phyloP scores from a whole-genome alignment of 176 grass and related monocot genomes.

The Typha latifolia region DNA sequence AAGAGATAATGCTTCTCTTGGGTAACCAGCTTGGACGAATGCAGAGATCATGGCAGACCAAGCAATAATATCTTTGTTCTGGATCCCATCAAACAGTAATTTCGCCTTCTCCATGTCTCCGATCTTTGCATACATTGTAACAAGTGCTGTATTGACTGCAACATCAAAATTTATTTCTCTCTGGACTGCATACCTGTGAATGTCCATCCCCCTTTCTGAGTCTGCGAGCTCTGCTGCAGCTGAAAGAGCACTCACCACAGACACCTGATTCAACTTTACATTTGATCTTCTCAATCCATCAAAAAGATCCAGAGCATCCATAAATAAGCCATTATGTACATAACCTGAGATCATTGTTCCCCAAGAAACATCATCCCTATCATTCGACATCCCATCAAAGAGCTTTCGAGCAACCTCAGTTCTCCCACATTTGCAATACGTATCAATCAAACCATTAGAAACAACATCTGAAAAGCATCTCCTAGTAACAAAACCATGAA shows the following conservation, averaged over 20 bases:
- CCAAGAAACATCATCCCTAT: conserved; percentile 57
- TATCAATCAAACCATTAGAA: conserved; percentile 47
- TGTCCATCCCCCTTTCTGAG: conserved; percentile 30
- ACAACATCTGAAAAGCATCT: conserved; percentile 29
- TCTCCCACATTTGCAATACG: conserved; percentile 50
- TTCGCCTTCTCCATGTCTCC: conserved; percentile 62
- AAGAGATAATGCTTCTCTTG: conserved; percentile 46
- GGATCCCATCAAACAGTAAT: conserved; percentile 51
- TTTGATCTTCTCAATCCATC: conserved; percentile 26
- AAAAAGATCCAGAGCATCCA: conserved; percentile 51
- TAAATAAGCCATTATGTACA: conserved; percentile 37
- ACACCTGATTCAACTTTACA: conserved; percentile 37
- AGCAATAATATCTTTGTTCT: conserved; percentile 59
- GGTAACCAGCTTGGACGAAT: conserved; percentile 56
- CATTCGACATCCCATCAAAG: conserved; percentile 43
- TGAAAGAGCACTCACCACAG: conserved; percentile 51
- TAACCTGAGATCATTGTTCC: conserved; percentile 72
- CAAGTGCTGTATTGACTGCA: conserved; percentile 46
- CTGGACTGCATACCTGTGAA: conserved; percentile 39
- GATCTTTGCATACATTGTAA: conserved; percentile 57
- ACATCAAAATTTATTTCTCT: conserved; percentile 42
- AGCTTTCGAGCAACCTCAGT: conserved; percentile 29
- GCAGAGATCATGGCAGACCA: conserved; percentile 88
- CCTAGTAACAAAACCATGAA: conserved; percentile 47
- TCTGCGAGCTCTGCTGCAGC: conserved; percentile 55